These are phyloP conservation scores for Cotoneaster glaucophyllus DNA, from an alignment of 306 rosid genomes.

Conservation along the genomic window DNA sequence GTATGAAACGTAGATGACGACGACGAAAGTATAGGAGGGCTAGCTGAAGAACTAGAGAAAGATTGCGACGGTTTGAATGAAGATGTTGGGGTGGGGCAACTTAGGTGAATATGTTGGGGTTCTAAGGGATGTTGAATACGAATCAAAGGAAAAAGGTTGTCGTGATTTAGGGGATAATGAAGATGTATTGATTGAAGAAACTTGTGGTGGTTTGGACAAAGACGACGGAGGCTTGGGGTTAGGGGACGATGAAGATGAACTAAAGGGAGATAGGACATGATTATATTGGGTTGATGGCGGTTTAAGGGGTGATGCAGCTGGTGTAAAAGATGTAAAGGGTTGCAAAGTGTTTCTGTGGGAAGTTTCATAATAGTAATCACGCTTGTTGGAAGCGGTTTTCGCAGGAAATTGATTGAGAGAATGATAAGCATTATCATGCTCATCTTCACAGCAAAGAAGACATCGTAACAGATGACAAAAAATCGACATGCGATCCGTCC, in stretches of 20 bases:
- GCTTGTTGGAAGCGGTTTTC: not conserved
- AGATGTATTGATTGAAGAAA: not conserved
- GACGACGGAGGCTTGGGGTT: not conserved
- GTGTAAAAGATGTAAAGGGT: not conserved
- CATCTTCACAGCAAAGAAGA: constrained; percentile 14
- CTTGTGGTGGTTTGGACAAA: not conserved
- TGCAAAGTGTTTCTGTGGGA: not conserved
- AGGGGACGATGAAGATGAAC: not conserved
- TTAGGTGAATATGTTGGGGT: not conserved
- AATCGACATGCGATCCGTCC: not conserved
- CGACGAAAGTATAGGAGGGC: too few relatives aligned
- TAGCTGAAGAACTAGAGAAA: too few relatives aligned
- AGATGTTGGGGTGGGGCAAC: not conserved
- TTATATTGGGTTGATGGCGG: not conserved
- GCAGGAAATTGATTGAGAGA: not conserved
- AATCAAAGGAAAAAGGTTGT: not conserved
- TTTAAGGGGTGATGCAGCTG: not conserved
- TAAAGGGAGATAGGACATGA: not conserved
- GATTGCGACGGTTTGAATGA: too few relatives aligned
- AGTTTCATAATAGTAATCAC: not conserved
- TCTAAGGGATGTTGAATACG: not conserved
- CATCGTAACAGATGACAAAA: not conserved
- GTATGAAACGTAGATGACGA: too few relatives aligned
- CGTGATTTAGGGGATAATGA: not conserved
- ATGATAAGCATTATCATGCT: not conserved